These are phyloP conservation scores for Mycogone perniciosa DNA, from an alignment of 2,329 filamentous ascomycete genomes.

Conservation along the genomic window DNA sequence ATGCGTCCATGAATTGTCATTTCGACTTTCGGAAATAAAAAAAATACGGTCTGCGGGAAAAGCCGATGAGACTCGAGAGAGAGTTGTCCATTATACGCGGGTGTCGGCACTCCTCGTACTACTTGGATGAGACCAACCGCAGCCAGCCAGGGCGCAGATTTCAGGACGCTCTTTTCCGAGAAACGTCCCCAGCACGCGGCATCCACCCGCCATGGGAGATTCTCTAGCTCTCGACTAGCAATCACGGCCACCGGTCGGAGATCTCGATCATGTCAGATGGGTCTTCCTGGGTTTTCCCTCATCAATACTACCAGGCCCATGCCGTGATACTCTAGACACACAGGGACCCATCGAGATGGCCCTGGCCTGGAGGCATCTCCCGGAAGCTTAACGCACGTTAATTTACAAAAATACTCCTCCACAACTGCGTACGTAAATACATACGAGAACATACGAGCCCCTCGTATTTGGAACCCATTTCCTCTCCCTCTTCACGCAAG, in stretches of 20 bases:
- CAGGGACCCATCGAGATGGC: not conserved
- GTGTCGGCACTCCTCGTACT: too few relatives aligned
- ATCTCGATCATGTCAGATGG: constrained; percentile 9
- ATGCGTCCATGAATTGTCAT: too few relatives aligned
- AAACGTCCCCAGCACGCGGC: not conserved
- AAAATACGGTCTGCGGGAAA: too few relatives aligned
- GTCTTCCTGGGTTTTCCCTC: not conserved
- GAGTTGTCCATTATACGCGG: too few relatives aligned
- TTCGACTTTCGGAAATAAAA: too few relatives aligned
- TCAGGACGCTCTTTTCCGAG: not conserved
- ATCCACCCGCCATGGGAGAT: constrained; percentile 5
- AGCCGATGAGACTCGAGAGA: too few relatives aligned
- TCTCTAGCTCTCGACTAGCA: not conserved
- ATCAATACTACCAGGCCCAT: not conserved
- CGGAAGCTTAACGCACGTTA: not conserved
- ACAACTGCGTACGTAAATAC: too few relatives aligned
- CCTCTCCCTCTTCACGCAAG: too few relatives aligned
- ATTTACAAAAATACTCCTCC: not conserved
- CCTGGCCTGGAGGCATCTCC: not conserved
- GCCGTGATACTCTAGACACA: not conserved
- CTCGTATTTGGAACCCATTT: too few relatives aligned
- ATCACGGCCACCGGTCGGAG: constrained; percentile 1
- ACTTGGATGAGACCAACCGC: not conserved
- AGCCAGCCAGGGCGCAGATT: not conserved
- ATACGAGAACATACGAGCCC: too few relatives aligned